Percentiles rank a stretch among this genome's conserved stretches.
phyloP scores from a whole-genome alignment of 2,329 filamentous ascomycete genomes.

The Cladophialophora psammophila region DNA sequence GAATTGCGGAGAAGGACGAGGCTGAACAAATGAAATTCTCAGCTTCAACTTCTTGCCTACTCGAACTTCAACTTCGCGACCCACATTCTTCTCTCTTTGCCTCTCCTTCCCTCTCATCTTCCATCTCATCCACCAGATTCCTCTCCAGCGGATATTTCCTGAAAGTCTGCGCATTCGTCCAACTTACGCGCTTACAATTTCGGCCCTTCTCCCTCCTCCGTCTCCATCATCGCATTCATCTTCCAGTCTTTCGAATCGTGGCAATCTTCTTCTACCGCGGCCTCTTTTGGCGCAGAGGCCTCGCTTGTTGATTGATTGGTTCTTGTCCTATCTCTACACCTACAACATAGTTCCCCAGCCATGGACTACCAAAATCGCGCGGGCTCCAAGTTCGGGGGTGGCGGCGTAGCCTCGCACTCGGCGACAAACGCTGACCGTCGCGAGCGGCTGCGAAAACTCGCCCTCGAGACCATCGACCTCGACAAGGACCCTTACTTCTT shows the following conservation, averaged over 20 bases:
- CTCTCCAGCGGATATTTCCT: background rate
- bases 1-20: constrained; percentile 27
- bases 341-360: background rate
- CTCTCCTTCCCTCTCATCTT: background rate
- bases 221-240: background rate
- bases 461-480: constrained; percentile 97
- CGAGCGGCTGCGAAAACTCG: constrained; percentile 96
- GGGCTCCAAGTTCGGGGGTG: constrained; percentile 96
- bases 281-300: background rate
- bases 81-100: background rate
- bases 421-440: constrained; percentile 96
- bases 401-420: constrained; percentile 91
- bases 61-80: background rate
- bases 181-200: background rate
- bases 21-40: constrained; percentile 6
- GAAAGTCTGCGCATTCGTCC: background rate
- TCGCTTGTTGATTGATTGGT: background rate
- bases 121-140: background rate
- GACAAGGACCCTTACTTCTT: constrained; percentile 99
- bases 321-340: constrained; percentile 5
- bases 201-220: background rate
- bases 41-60: background rate
- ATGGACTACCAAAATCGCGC: constrained; percentile 87
- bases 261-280: background rate
- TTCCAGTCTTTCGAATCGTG: background rate